Evolutionary conservation across 2,329 filamentous ascomycete genomes (phyloP).

Genomic region (Stagonosporopsis vannaccii): DNA sequence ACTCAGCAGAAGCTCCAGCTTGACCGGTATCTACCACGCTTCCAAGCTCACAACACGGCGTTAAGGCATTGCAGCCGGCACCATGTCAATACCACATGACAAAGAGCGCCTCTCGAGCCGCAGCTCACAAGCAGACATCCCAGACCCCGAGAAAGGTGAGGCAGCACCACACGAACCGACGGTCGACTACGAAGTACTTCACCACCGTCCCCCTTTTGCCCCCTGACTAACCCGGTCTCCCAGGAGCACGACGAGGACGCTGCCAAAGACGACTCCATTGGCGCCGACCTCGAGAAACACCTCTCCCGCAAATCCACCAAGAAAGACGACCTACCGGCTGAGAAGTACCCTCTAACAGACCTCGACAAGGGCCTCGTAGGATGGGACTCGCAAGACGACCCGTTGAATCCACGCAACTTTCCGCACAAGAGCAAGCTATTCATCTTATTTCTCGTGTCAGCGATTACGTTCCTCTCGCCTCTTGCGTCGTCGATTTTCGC

Average conservation of each 20-base stretch:
- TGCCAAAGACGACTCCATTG: conserved; percentile 25
- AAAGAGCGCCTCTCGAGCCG: conserved; percentile 29
- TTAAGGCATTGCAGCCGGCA: neutral
- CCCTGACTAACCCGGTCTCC: neutral
- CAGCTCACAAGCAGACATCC: conserved; percentile 30
- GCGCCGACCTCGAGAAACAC: conserved; percentile 40
- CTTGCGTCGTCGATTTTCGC: conserved; percentile 48
- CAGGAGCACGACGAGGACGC: conserved; percentile 19
- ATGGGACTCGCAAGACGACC: conserved; percentile 47
- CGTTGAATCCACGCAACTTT: conserved; percentile 45
- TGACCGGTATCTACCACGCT: neutral
- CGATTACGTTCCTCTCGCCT: conserved; percentile 46
- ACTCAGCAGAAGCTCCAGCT: neutral
- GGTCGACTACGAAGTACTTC: neutral
- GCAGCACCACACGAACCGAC: conserved; percentile 4
- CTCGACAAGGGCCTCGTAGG: conserved; percentile 46
- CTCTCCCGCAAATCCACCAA: conserved; percentile 40
- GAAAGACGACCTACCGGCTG: conserved; percentile 35
- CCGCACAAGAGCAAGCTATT: conserved; percentile 36
- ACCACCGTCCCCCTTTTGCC: no score
- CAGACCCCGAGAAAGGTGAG: conserved; percentile 30
- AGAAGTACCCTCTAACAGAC: conserved; percentile 43
- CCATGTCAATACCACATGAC: conserved; percentile 29
- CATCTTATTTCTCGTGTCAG: conserved; percentile 35
- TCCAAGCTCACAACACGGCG: neutral